A percentile compares a stretch with the other conserved stretches of the same genome.
Conservation (phyloP, 2,329 filamentous ascomycete genomes). For the Colletotrichum sp. region DNA sequence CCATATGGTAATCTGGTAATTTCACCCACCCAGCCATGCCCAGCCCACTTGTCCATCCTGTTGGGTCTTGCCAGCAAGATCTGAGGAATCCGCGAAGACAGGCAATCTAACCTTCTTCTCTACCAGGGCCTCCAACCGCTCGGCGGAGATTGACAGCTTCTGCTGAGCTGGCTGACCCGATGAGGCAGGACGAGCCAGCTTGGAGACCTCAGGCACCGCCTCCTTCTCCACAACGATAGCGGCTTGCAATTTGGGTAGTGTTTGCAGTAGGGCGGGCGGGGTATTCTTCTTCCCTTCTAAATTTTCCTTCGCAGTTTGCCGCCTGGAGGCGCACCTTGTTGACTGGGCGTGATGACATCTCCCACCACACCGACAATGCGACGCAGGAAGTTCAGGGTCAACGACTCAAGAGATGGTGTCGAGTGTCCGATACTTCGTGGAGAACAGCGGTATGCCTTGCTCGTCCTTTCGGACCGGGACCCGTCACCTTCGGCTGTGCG, state of each 20-base stretch:
- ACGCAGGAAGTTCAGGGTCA: neutral
- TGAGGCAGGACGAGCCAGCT: constrained; percentile 30
- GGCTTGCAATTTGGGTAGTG: constrained; percentile 48
- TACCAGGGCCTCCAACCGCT: constrained; percentile 88
- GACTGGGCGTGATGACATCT: neutral
- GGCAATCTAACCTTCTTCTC: constrained; percentile 78
- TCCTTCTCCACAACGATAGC: constrained; percentile 42
- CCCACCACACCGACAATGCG: neutral
- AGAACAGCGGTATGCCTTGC: constrained; percentile 93
- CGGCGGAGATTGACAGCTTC: constrained; percentile 64
- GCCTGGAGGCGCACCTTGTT: too few relatives aligned
- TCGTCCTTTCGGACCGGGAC: constrained; percentile 81
- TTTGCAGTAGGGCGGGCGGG: constrained; percentile 36
- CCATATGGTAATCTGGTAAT: neutral
- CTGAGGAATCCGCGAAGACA: rapidly evolving
- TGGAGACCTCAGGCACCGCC: constrained; percentile 41
- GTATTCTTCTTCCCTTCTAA: too few relatives aligned
- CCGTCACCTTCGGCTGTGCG: too few relatives aligned
- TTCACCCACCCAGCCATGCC: neutral
- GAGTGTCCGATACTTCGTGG: constrained; percentile 65
- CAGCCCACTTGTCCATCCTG: neutral
- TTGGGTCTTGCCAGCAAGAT: neutral
- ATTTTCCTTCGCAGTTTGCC: too few relatives aligned
- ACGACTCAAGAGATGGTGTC: neutral
- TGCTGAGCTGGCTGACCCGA: constrained; percentile 25